phyloP scores from a whole-genome alignment of 768 basidiomycete species.

The Agaricus subrufescens region DNA sequence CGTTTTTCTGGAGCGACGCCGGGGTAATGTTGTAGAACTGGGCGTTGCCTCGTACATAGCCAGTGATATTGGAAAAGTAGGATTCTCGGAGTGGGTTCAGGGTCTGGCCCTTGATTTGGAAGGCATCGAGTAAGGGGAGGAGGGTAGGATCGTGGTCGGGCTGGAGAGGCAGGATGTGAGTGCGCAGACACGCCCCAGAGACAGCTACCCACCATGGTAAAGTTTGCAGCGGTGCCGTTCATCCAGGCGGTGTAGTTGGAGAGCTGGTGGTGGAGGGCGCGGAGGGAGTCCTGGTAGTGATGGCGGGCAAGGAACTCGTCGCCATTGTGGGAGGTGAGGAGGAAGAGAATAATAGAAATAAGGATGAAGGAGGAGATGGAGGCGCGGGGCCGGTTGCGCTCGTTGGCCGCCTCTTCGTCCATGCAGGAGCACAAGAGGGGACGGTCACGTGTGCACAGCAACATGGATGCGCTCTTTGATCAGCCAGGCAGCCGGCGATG shows the following conservation, averaged over 20 bases:
- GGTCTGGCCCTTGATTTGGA: constrained; percentile 38
- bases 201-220: constrained; percentile 48
- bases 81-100: constrained; percentile 45
- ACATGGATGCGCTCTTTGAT: constrained; percentile 29
- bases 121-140: constrained; percentile 41
- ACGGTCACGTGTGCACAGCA: not conserved
- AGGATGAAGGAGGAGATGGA: constrained; percentile 73
- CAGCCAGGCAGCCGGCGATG: constrained; percentile 49
- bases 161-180: constrained; percentile 31
- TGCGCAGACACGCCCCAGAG: constrained; percentile 2
- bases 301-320: constrained; percentile 62
- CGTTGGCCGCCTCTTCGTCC: constrained; percentile 32
- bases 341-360: constrained; percentile 68
- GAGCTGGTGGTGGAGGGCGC: constrained; percentile 51
- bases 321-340: constrained; percentile 72
- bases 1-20: constrained; percentile 31
- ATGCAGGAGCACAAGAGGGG: constrained; percentile 13
- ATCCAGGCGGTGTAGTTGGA: constrained; percentile 77
- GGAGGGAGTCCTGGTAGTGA: constrained; percentile 63
- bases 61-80: constrained; percentile 75
- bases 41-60: constrained; percentile 65
- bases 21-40: constrained; percentile 62
- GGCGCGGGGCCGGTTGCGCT: constrained; percentile 37
- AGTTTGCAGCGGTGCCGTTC: constrained; percentile 62
- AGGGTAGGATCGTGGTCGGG: constrained; percentile 40